These are phyloP conservation scores for Colletotrichum lupini DNA, from an alignment of 2,329 filamentous ascomycete genomes.

Conservation along the genomic window DNA sequence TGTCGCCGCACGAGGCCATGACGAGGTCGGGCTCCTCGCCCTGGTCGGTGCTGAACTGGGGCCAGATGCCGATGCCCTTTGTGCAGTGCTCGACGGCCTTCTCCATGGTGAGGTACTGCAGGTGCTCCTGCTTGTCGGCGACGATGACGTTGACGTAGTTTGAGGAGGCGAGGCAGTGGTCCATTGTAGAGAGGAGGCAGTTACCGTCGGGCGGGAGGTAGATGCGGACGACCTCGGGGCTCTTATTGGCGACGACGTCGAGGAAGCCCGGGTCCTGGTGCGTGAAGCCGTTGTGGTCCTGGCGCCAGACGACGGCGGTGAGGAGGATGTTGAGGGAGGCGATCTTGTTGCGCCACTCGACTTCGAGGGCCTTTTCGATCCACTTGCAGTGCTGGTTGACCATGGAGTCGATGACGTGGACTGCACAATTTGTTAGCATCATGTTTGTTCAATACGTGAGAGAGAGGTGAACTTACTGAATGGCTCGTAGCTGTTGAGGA, in stretches of 20 bases:
- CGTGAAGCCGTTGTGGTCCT: constrained; percentile 87
- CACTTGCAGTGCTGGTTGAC: constrained; percentile 86
- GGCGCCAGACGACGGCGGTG: constrained; percentile 82
- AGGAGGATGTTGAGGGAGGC: constrained; percentile 83
- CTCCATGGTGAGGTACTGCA: constrained; percentile 81
- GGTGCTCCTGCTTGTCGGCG: constrained; percentile 82
- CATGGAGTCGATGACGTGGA: constrained; percentile 87
- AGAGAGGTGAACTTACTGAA: constrained; percentile 58
- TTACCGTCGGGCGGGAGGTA: constrained; percentile 86
- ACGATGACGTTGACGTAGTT: constrained; percentile 89
- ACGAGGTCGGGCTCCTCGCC: constrained; percentile 77
- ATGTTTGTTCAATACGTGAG: not conserved
- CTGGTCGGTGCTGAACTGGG: constrained; percentile 78
- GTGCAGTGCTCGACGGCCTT: constrained; percentile 80
- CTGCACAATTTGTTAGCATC: constrained; percentile 3
- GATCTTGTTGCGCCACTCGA: constrained; percentile 79
- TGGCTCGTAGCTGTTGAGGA: constrained; percentile 85
- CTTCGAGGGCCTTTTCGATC: constrained; percentile 84
- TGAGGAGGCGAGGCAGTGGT: constrained; percentile 77
- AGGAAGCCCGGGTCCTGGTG: constrained; percentile 86
- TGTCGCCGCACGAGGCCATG: constrained; percentile 81
- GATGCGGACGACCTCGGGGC: constrained; percentile 81
- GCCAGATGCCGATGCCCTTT: constrained; percentile 83
- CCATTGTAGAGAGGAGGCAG: constrained; percentile 78
- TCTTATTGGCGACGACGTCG: constrained; percentile 83